These are phyloP conservation scores for Clathrospora elynae DNA, from an alignment of 2,329 filamentous ascomycete genomes.

Conservation along the genomic window DNA sequence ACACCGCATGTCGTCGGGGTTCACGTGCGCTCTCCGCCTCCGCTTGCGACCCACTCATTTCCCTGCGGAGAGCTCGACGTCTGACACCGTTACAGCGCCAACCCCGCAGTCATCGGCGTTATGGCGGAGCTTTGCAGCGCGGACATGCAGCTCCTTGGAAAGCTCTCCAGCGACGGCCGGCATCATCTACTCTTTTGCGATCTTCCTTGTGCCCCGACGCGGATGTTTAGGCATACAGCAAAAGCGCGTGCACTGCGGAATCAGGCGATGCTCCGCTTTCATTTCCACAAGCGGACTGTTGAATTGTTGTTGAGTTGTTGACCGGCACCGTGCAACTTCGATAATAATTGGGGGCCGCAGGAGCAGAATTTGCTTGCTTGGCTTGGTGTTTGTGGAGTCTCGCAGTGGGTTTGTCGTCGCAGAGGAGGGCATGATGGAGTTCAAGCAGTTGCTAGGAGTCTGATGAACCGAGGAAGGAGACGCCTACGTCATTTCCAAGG, in stretches of 20 bases:
- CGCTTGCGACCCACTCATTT: conserved; percentile 16
- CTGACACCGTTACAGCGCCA: conserved; percentile 18
- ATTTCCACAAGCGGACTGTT: conserved; percentile 32
- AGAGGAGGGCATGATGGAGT: too few relatives aligned
- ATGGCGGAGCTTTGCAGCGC: conserved; percentile 25
- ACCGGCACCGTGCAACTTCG: conserved; percentile 20
- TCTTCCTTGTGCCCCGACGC: conserved; percentile 1
- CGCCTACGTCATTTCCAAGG: conserved; percentile 26
- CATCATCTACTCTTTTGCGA: conserved; percentile 3
- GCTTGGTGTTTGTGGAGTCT: neutral
- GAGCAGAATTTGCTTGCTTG: neutral
- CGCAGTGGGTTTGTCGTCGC: neutral
- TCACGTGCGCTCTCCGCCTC: conserved; percentile 19
- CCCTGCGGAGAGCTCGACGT: conserved; percentile 15
- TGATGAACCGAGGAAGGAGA: conserved; percentile 1
- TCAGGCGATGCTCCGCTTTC: conserved; percentile 28
- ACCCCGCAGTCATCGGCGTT: conserved; percentile 24
- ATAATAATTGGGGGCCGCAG: conserved; percentile 7
- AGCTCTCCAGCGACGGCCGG: neutral
- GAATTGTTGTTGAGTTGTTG: conserved; percentile 32
- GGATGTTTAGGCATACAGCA: conserved; percentile 2
- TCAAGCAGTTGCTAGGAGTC: too few relatives aligned
- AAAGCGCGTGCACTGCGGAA: conserved; percentile 12
- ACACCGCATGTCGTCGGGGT: conserved; percentile 4
- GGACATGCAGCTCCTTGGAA: conserved; percentile 15